Percentiles rank a stretch among this genome's conserved stretches.
phyloP scores from a whole-genome alignment of 352 stramenopile genomes.

The Pythium oligandrum region DNA sequence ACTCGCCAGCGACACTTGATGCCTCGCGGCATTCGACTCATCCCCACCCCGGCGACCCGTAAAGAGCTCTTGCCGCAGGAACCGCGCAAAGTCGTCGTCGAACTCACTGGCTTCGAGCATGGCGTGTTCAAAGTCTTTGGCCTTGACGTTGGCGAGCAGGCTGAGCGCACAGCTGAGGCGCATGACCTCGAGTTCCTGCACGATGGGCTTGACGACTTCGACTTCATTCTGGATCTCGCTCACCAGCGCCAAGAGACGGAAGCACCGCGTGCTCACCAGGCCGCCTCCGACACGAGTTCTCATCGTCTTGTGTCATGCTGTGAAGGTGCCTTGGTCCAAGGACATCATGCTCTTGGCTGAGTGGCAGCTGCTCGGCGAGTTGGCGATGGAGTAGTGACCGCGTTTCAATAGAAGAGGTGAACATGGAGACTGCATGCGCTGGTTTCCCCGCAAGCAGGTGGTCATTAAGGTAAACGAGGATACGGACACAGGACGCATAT shows the following conservation, averaged over 20 bases:
- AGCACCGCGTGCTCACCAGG: slow-evolving; percentile 33
- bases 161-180: slow-evolving; percentile 51
- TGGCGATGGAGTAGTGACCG: too few species aligned
- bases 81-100: slow-evolving; percentile 57
- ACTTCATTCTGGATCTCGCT: slow-evolving; percentile 57
- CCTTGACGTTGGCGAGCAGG: slow-evolving; percentile 36
- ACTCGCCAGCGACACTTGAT: slow-evolving; percentile 28
- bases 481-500: too few species aligned
- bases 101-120: slow-evolving; percentile 50
- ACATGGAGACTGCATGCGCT: too few species aligned
- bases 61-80: slow-evolving; percentile 52
- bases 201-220: slow-evolving; percentile 61
- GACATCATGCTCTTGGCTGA: too few species aligned
- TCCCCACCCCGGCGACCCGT: slow-evolving; percentile 4
- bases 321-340: too few species aligned
- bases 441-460: too few species aligned
- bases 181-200: slow-evolving; percentile 65
- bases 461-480: too few species aligned
- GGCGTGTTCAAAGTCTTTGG: slow-evolving; percentile 48
- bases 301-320: too few species aligned
- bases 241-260: slow-evolving; percentile 48
- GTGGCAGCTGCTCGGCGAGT: too few species aligned
- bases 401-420: too few species aligned
- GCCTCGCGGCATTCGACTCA: too few species aligned
- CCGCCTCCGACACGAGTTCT: too few species aligned